Percentiles rank a stretch among this genome's conserved stretches.
phyloP scores from a whole-genome alignment of 495 filamentous ascomycete genomes.

The Evansstolkia leycettana region DNA sequence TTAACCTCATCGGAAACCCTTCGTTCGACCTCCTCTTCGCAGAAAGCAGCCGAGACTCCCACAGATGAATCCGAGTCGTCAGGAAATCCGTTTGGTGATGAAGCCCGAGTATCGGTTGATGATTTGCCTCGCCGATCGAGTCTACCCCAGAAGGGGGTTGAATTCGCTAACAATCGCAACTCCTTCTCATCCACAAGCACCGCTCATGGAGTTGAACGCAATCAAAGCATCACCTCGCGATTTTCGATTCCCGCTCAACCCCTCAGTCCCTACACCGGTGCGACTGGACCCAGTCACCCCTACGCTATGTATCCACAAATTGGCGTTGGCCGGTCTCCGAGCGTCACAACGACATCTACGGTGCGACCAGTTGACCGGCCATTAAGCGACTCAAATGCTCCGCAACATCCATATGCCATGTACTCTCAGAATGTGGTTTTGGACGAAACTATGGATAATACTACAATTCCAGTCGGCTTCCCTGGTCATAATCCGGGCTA shows the following conservation, averaged over 20 bases:
- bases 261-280: conserved; percentile 41
- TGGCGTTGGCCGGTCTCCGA: conserved; percentile 47
- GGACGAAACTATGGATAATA: conserved; percentile 33
- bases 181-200: conserved; percentile 21
- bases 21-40: conserved; percentile 14
- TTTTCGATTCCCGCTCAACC: conserved; percentile 32
- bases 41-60: conserved; percentile 10
- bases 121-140: conserved; percentile 25
- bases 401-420: conserved; percentile 80
- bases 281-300: conserved; percentile 43
- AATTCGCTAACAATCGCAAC: conserved; percentile 21
- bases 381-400: conserved; percentile 50
- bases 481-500: conserved; percentile 51
- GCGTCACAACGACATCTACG: conserved; percentile 51
- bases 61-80: conserved; percentile 15
- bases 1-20: conserved; percentile 25
- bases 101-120: conserved; percentile 25
- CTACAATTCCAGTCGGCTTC: conserved; percentile 61
- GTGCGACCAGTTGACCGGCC: conserved; percentile 44
- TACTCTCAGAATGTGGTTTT: conserved; percentile 63
- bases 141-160: conserved; percentile 26
- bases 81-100: conserved; percentile 32
- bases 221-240: conserved; percentile 31
- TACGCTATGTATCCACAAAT: conserved; percentile 45
- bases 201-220: conserved; percentile 21